Conservation (phyloP, 768 basidiomycete genomes). For the Pleurotus cornucopiae region DNA sequence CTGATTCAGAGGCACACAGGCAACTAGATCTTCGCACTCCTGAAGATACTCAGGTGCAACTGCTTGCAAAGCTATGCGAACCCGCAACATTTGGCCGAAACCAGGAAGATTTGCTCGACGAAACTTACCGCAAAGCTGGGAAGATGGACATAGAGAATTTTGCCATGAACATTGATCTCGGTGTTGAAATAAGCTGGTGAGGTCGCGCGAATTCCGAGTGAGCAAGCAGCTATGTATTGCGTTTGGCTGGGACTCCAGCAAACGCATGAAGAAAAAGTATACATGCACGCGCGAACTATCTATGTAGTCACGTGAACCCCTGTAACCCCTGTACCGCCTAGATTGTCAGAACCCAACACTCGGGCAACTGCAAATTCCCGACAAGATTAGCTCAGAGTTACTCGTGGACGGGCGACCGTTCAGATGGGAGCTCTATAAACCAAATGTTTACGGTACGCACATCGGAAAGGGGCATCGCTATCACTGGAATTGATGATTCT, state of each 20-base stretch:
- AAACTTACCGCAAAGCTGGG: background rate
- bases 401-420: slow-evolving; percentile 17
- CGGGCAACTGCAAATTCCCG: slow-evolving; percentile 20
- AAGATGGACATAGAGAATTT: slow-evolving; percentile 17
- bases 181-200: background rate
- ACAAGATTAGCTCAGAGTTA: slow-evolving; percentile 18
- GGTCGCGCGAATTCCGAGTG: no score
- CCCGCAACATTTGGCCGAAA: background rate
- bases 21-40: background rate
- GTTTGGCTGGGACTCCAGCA: no score
- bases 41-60: background rate
- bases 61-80: background rate
- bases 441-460: slow-evolving; percentile 39
- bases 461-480: background rate
- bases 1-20: background rate
- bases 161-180: slow-evolving; percentile 21
- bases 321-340: no score
- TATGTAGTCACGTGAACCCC: no score
- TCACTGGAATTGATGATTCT: no score
- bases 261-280: no score
- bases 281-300: no score
- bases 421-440: slow-evolving; percentile 35
- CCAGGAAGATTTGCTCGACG: background rate
- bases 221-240: no score
- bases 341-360: no score